These are phyloP conservation scores for Ophiostoma sp. DNA, from an alignment of 2,329 filamentous ascomycete species.

Conservation along the genomic window DNA sequence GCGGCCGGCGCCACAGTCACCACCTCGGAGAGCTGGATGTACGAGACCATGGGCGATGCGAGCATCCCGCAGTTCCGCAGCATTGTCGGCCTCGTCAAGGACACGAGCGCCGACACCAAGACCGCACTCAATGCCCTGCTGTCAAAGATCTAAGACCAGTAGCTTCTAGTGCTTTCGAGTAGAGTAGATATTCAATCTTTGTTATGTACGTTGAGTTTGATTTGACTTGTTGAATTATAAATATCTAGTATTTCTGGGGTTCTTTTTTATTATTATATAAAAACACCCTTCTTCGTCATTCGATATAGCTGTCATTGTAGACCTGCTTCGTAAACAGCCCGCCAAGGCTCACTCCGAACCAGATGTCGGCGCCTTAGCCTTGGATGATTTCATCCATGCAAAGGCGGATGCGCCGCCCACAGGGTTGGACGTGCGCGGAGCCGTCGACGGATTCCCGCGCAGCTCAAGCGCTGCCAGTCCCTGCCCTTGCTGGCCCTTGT, in stretches of 20 bases:
- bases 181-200: too few relatives aligned
- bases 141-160: constrained; percentile 44
- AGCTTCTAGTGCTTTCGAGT: too few relatives aligned
- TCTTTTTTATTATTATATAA: too few relatives aligned
- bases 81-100: constrained; percentile 73
- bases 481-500: constrained; percentile 31
- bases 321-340: neutral
- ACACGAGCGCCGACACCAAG: constrained; percentile 65
- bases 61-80: constrained; percentile 64
- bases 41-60: constrained; percentile 84
- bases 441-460: constrained; percentile 35
- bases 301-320: too few relatives aligned
- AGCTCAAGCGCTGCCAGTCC: constrained; percentile 31
- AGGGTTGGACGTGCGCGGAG: constrained; percentile 64
- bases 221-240: too few relatives aligned
- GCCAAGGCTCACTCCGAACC: neutral
- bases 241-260: neutral
- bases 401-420: constrained; percentile 91
- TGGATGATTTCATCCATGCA: constrained; percentile 69
- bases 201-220: too few relatives aligned
- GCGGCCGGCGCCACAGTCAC: constrained; percentile 74
- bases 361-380: neutral
- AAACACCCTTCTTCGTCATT: neutral
- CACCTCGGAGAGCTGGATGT: constrained; percentile 82
- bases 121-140: constrained; percentile 61